Evolutionary conservation across 2,329 filamentous ascomycete genomes (phyloP), one percentile per base, ranked within the genome.

Genomic region (Lasiodiplodia gonubiensis): DNA sequence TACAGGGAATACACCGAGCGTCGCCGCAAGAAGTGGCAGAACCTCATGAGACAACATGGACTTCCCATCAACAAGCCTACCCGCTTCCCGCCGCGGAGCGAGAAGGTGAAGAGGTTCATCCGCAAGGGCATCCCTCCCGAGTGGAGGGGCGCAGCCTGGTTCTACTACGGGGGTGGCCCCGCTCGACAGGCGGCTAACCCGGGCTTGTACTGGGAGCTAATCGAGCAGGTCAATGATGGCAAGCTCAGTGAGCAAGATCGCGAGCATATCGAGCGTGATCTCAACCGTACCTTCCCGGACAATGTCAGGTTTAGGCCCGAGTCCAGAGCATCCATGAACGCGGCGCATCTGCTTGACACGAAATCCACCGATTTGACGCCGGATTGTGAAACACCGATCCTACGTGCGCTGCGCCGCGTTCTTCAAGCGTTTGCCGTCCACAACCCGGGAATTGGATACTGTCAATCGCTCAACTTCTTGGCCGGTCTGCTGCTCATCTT

Each of bases 121-220:
- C 89, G 94, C 63, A 98, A 97, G 79, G 94, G 94, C 18, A 94
- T 97, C 60, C 94, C 94, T 3, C 92, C 94, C 0, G 93, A 97
- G 71, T 97, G 93, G 89, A 88, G 94, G 74, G 94, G 94, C n/a
- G 91, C 92, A 6, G 94, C 94, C 54, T 98, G 94, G 94, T 98
- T 97, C 78, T 97, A 92, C 81, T 98, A 97, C 76, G 93, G 93
- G 12, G 93, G 93, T 23, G 94, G 94, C 1, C 93, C 93, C 27
- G 88, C 89, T 54, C 90, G 93, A 71, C 78, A 97, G 68, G 86
- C 88, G 63, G 90, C 92, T 74, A 87, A 96, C 72, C 86, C 88
- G 5, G 92, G 92, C 1, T 82, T 94, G 18, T 98, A 97, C 76
- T 86, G 89, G 64, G 85, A 88, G 64, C 82, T 96, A 48, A 82